Evolutionary conservation across 176 grass and related monocot species (phyloP).

Genomic region (Puya raimondii): DNA sequence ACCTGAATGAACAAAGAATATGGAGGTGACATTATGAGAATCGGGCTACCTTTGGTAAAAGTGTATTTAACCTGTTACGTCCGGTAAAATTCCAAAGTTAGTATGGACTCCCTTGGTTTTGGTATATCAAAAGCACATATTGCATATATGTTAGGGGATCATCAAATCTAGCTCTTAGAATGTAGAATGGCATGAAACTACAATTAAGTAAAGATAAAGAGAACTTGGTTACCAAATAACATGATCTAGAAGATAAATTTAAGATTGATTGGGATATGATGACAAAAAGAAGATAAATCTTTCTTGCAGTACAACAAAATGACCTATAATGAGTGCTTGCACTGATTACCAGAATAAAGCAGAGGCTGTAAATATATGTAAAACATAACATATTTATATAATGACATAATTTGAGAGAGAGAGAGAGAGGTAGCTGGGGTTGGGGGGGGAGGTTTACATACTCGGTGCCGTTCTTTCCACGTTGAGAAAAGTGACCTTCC

Average conservation of each 20-base stretch:
- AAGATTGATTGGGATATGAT: no score
- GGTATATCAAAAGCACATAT: neutral
- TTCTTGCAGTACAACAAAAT: neutral
- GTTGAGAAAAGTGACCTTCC: conserved; percentile 68
- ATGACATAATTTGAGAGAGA: neutral
- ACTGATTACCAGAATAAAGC: neutral
- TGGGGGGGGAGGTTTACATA: neutral
- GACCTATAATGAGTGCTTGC: neutral
- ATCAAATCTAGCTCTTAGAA: neutral
- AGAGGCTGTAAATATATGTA: neutral
- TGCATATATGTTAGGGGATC: neutral
- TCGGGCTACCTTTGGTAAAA: conserved; percentile 56
- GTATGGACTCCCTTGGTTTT: neutral
- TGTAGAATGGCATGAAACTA: neutral
- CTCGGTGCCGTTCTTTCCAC: conserved; percentile 84
- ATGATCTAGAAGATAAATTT: no score
- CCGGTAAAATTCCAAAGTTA: neutral
- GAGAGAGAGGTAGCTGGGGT: neutral
- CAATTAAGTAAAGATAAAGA: neutral
- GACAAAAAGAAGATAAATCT: neutral
- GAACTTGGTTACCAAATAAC: neutral
- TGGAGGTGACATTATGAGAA: conserved; percentile 61
- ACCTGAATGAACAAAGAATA: conserved; percentile 89
- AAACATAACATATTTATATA: neutral
- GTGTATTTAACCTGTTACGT: conserved; percentile 63